These are phyloP conservation scores for Vitis riparia DNA, from an alignment of 164 flowering plant species.

Conservation along the genomic window DNA sequence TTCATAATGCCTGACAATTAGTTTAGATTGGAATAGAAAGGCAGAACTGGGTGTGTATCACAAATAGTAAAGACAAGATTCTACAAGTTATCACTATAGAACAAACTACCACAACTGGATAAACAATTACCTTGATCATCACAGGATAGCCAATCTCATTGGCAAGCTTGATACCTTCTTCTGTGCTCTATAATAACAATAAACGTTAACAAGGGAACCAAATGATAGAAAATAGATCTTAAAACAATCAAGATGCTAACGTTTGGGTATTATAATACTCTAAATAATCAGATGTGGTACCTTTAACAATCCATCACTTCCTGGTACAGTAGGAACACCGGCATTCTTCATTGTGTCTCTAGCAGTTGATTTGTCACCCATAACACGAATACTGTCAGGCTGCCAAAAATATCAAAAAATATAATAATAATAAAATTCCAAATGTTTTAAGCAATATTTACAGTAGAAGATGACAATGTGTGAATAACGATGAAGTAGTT, in stretches of 20 bases:
- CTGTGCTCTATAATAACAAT: constrained; percentile 66
- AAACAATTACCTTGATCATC: constrained; percentile 83
- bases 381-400: constrained; percentile 95
- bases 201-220: constrained; percentile 7
- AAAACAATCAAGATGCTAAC: not conserved
- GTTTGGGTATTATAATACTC: not conserved
- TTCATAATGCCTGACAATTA: no score
- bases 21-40: no score
- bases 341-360: constrained; percentile 98
- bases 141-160: constrained; percentile 91
- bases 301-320: constrained; percentile 94
- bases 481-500: no score
- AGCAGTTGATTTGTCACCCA: constrained; percentile 99
- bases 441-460: no score
- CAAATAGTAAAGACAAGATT: not conserved
- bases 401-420: constrained; percentile 27
- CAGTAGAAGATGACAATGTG: no score
- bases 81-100: not conserved
- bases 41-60: not conserved
- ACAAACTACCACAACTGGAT: not conserved
- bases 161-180: constrained; percentile 86
- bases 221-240: constrained; percentile 1
- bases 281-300: constrained; percentile 28
- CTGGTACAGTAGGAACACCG: constrained; percentile 99
- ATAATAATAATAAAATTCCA: not conserved